Percentiles rank a stretch among this genome's conserved stretches.
These are phyloP conservation scores for Cytospora mali DNA, from an alignment of 2,329 filamentous ascomycete species.

Conservation along the genomic window DNA sequence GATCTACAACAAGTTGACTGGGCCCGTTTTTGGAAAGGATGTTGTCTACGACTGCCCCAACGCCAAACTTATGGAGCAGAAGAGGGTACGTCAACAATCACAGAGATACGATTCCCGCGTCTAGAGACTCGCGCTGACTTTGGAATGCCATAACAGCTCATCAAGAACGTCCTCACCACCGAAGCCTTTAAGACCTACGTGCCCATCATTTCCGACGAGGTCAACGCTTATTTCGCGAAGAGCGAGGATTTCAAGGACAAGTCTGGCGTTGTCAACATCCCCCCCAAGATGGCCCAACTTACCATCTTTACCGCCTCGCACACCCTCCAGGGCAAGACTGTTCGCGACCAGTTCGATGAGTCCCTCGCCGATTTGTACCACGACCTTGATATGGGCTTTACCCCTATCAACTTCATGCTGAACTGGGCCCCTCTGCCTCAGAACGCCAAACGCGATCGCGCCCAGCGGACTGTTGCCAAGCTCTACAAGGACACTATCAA, in stretches of 20 bases:
- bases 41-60: slow-evolving; percentile 87
- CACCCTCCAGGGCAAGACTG: slow-evolving; percentile 74
- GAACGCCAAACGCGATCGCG: slow-evolving; percentile 71
- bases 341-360: slow-evolving; percentile 70
- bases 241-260: slow-evolving; percentile 59
- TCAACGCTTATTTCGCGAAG: slow-evolving; percentile 63
- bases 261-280: slow-evolving; percentile 65
- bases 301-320: slow-evolving; percentile 81
- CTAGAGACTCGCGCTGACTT: slow-evolving; percentile 20
- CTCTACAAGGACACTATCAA: slow-evolving; percentile 76
- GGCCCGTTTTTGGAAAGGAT: slow-evolving; percentile 70
- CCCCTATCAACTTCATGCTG: slow-evolving; percentile 80
- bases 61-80: slow-evolving; percentile 85
- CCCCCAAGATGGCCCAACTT: slow-evolving; percentile 71
- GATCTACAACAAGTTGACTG: slow-evolving; percentile 54
- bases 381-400: slow-evolving; percentile 79
- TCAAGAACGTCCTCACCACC: slow-evolving; percentile 71
- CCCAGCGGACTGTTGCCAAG: slow-evolving; percentile 73
- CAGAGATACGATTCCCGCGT: background rate
- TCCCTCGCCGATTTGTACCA: slow-evolving; percentile 78
- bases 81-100: slow-evolving; percentile 58
- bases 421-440: slow-evolving; percentile 78
- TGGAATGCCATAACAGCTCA: slow-evolving; percentile 50
- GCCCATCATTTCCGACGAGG: slow-evolving; percentile 70
- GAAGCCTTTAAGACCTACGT: slow-evolving; percentile 68